phyloP scores from a whole-genome alignment of 2,329 filamentous ascomycete genomes.

The Mycosphaerella arachidis region DNA sequence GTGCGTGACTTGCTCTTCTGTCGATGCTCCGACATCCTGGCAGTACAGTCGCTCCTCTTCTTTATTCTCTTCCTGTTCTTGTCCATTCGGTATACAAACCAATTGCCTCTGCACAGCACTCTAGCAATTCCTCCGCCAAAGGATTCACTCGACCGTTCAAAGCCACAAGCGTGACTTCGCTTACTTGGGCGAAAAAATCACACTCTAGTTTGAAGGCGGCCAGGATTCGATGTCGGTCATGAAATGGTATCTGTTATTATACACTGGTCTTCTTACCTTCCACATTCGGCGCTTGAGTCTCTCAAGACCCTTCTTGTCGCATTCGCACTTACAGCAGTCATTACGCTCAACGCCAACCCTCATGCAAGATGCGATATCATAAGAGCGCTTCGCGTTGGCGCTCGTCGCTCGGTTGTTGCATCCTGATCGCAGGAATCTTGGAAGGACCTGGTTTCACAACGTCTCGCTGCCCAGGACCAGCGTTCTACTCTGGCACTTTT shows the following conservation, averaged over 20 bases:
- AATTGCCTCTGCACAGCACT: background rate
- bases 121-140: background rate
- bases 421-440: background rate
- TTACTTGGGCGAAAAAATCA: background rate
- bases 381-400: background rate
- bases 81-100: background rate
- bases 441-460: background rate
- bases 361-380: background rate
- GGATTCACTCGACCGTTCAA: background rate
- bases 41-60: background rate
- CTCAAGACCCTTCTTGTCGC: background rate
- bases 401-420: background rate
- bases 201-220: no score
- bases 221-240: background rate
- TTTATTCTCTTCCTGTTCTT: background rate
- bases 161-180: background rate
- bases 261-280: background rate
- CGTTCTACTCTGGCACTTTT: constrained; percentile 13
- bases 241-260: constrained; percentile 5
- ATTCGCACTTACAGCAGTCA: background rate
- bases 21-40: background rate
- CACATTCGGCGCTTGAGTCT: background rate
- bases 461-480: background rate
- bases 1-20: background rate
- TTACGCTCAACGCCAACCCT: constrained; percentile 1